Percentiles rank a stretch among this genome's conserved stretches.
Evolutionary conservation across 345 rosid species (phyloP).

Genomic region (Brassica cretica): DNA sequence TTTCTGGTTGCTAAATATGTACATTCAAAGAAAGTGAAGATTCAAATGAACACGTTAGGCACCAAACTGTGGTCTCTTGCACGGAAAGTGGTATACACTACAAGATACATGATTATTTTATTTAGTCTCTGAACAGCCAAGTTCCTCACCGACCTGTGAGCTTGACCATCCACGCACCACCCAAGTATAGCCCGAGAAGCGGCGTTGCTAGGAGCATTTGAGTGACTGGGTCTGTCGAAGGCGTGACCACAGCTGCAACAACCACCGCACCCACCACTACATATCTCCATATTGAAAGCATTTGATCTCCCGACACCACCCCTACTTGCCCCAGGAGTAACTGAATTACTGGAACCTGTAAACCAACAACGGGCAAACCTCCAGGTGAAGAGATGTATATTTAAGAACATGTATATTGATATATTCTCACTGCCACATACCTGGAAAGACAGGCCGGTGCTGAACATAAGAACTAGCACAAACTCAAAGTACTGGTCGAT

Average conservation of each 20-base stretch:
- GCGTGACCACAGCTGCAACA: constrained; percentile 92
- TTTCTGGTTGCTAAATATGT: constrained; percentile 22
- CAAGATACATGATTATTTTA: constrained; percentile 16
- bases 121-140: constrained; percentile 20
- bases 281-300: constrained; percentile 96
- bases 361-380: not conserved
- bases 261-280: constrained; percentile 93
- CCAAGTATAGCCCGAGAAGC: constrained; percentile 87
- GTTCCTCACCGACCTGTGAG: constrained; percentile 64
- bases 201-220: constrained; percentile 90
- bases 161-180: constrained; percentile 95
- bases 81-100: constrained; percentile 24
- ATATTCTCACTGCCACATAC: constrained; percentile 35
- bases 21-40: not conserved
- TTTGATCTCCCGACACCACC: constrained; percentile 81
- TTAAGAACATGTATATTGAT: not conserved
- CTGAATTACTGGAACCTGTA: constrained; percentile 96
- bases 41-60: not conserved
- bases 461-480: constrained; percentile 95
- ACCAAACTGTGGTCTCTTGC: constrained; percentile 24
- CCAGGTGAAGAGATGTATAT: constrained; percentile 17
- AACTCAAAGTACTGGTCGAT: constrained; percentile 98
- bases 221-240: constrained; percentile 97
- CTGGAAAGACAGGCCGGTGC: constrained; percentile 98
- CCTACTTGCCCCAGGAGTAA: constrained; percentile 90